Percentiles rank a stretch among this genome's conserved stretches.
Evolutionary conservation across 2,329 filamentous ascomycete species (phyloP).

Genomic region (Venturia nashicola): DNA sequence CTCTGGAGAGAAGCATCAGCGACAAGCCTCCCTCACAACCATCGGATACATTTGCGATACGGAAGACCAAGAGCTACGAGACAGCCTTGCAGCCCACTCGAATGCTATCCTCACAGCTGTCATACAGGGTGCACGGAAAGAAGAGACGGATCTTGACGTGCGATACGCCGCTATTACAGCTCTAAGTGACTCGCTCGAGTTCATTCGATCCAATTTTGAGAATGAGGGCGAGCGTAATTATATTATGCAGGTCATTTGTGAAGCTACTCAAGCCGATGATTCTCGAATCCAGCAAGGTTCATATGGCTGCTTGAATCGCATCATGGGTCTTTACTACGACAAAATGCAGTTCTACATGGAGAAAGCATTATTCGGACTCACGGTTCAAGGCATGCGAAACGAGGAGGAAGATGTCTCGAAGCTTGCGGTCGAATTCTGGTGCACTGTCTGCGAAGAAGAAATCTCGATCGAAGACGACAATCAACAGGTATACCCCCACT

Average conservation of each 20-base stretch:
- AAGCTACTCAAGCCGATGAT: constrained; percentile 91
- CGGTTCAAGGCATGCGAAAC: constrained; percentile 97
- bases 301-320: constrained; percentile 94
- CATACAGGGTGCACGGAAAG: constrained; percentile 92
- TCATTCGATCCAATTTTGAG: constrained; percentile 96
- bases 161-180: constrained; percentile 87
- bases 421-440: constrained; percentile 98
- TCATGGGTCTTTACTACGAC: constrained; percentile 98
- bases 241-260: constrained; percentile 99
- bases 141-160: constrained; percentile 85
- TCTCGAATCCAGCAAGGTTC: constrained; percentile 86
- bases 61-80: constrained; percentile 74
- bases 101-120: constrained; percentile 97
- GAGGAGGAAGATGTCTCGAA: constrained; percentile 97
- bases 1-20: constrained; percentile 72
- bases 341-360: constrained; percentile 99
- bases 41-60: constrained; percentile 98
- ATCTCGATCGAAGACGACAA: constrained; percentile 98
- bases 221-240: constrained; percentile 99
- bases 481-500: constrained; percentile 43
- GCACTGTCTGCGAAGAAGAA: constrained; percentile 98
- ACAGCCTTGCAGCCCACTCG: constrained; percentile 72
- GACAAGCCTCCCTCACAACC: constrained; percentile 88
- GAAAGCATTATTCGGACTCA: constrained; percentile 94
- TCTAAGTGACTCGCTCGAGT: constrained; percentile 91